phyloP scores from a whole-genome alignment of 2,329 filamentous ascomycete genomes.

The Remersonia thermophila region DNA sequence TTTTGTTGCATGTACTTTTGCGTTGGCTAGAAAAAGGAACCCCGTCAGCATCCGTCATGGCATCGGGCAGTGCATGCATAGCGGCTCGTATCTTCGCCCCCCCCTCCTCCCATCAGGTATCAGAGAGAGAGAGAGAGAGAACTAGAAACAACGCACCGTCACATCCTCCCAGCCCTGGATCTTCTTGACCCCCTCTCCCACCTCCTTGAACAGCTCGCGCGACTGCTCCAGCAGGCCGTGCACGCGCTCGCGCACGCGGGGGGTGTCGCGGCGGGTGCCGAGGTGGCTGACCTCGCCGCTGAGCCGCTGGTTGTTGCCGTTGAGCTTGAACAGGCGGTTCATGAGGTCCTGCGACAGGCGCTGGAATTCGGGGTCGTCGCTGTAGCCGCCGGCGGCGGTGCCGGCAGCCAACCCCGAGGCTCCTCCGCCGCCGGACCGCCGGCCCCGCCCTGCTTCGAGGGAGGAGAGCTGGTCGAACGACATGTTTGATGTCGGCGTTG shows the following conservation, averaged over 20 bases:
- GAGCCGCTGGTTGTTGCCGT: slow-evolving; percentile 75
- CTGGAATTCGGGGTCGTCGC: slow-evolving; percentile 87
- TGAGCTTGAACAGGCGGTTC: slow-evolving; percentile 79
- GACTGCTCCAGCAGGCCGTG: slow-evolving; percentile 81
- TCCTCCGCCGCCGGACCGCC: slow-evolving; percentile 29
- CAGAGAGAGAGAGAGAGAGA: too few species aligned
- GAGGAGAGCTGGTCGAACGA: slow-evolving; percentile 81
- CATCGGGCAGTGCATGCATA: too few species aligned
- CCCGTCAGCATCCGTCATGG: too few species aligned
- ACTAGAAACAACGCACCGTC: slow-evolving; percentile 49
- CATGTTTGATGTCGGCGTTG: slow-evolving; percentile 51
- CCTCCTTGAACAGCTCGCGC: slow-evolving; percentile 73
- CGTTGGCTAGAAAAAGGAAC: slow-evolving; percentile 58
- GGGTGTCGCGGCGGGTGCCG: slow-evolving; percentile 83
- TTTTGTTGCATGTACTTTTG: slow-evolving; percentile 97
- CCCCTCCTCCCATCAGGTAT: too few species aligned
- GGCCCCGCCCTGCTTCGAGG: slow-evolving; percentile 63
- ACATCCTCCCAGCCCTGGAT: slow-evolving; percentile 78
- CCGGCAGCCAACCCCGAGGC: too few species aligned
- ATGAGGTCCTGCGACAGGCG: slow-evolving; percentile 70
- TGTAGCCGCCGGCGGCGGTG: slow-evolving; percentile 52
- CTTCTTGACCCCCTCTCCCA: slow-evolving; percentile 88
- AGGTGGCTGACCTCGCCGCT: slow-evolving; percentile 74
- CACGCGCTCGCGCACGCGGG: slow-evolving; percentile 79
- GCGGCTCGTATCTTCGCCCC: too few species aligned